Conservation (phyloP, 2,329 filamentous ascomycete species). For the Myrmaecium sp. region DNA sequence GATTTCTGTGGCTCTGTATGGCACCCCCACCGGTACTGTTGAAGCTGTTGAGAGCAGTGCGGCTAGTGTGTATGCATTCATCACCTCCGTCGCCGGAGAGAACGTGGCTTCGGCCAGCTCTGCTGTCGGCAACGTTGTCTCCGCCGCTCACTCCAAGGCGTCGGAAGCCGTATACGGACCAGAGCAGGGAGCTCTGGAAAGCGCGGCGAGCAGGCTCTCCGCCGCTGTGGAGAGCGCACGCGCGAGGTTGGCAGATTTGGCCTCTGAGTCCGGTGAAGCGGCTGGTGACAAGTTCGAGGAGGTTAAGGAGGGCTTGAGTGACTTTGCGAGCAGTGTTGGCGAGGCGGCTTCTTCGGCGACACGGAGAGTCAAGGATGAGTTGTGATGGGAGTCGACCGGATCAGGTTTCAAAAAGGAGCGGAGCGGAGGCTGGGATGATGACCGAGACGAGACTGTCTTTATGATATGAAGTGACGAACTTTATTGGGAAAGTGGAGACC, state of each 20-base stretch:
- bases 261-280: conserved; percentile 15
- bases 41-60: conserved; percentile 29
- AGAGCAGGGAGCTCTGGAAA: conserved; percentile 28
- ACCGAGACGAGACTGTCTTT: too few relatives aligned
- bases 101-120: conserved; percentile 9
- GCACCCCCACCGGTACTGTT: conserved; percentile 27
- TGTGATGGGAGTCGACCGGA: too few relatives aligned
- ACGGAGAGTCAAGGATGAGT: conserved; percentile 33
- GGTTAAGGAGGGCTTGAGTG: conserved; percentile 24
- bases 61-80: conserved; percentile 20
- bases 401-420: too few relatives aligned
- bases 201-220: conserved; percentile 24
- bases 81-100: conserved; percentile 27
- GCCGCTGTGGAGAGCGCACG: conserved; percentile 28
- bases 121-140: conserved; percentile 10
- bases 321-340: conserved; percentile 27
- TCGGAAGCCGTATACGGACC: conserved; percentile 32
- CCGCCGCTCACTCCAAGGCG: conserved; percentile 13
- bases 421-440: too few relatives aligned
- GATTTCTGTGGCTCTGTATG: conserved; percentile 40
- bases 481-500: too few relatives aligned
- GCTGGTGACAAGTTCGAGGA: conserved; percentile 14
- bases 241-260: conserved; percentile 23
- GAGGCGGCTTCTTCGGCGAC: conserved; percentile 22
- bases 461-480: too few relatives aligned